Evolutionary conservation across 805 yeast genomes (phyloP), one percentile per base, ranked within the genome.

Genomic region (Lipomyces chichibuensis): DNA sequence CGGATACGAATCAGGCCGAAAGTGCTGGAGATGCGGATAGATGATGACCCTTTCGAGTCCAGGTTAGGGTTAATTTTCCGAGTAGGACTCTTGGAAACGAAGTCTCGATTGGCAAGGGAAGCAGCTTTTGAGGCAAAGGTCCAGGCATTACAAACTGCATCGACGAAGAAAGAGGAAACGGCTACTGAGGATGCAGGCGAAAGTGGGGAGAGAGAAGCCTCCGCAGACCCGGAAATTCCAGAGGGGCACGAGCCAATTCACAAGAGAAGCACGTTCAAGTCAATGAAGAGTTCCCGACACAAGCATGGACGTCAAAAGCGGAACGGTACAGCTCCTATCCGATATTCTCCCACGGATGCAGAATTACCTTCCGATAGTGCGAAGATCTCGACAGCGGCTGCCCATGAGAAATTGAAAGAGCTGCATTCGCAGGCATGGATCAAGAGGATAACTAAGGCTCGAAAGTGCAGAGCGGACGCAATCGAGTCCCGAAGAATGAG

Each of bases 1-100:
- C 73, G 76, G 46, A 78, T 91, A 1, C 82, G 84, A 27, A 71
- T 92, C 49, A 83, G 79, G 54, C 81, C 96, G 0, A 80, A 80
- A 5, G 80, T 84, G 53, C 81, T 91, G 69, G 80, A 88, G 3
- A 78, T 92, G 51, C 82, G 88, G 29, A 81, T 92, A 69, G 97
- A 91, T 64, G 96, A 91, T 76, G 98, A 94, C 77, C 94, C 96
- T 7, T 92, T 93, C 76, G 98, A 94, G 77, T 81, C 87, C 7
- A 88, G 91, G 72, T 78, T 93, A 58, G 84, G 85, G 27, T 80
- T 85, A 73, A 85, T 88, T 33, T 87, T 84, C 73, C 88, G 88
- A 71, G 81, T 89, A 11, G 96, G 96, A 0, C 57, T 66, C 58
- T 67, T 72, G 7, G 81, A 76, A 71, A 96, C 91, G 74, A 82